Base-by-base conservation (phyloP, 2,329 filamentous ascomycete genomes). In the Colletotrichum plurivorum region DNA sequence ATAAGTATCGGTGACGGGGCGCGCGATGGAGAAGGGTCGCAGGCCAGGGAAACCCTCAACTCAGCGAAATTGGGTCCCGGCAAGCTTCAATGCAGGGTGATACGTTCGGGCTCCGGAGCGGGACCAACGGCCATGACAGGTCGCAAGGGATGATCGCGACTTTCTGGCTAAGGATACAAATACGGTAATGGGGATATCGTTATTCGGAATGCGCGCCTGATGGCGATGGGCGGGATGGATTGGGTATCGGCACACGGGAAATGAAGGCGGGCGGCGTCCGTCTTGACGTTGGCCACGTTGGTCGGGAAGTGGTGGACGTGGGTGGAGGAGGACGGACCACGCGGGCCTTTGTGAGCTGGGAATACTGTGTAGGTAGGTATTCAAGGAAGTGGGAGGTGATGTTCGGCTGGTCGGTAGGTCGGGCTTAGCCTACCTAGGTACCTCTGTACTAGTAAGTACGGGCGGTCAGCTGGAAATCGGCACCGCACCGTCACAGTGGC, bases 81-180 rank as follows among this genome's bases (percentile, higher is more conserved):
- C 55, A 60, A 67, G 62, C 67, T 69, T 67, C 56, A 69, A 61
- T 67, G 67, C 63, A 66, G 56, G 62, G 49, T 46, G 20, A 31
- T 45, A 48, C 22, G 49, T 67, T 69, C 62, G 62, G 67, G 51
- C 22, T 31, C 67, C 54, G 67, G 31, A 36, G 27, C 52, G 36
- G 31, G 45, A 45, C 49, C 67, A 56, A 60, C 20, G 67, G 67
- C 67, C 67, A 69, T 69, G 67, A 67, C 67, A 69, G 25, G 67
- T 51, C 31, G 63, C 45, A 16, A 20, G 16, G 31, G 31, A 36
- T 22, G 45, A 25, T 45, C 51, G 63, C 62, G 36, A 46, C n/a
- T n/a, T 39, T 55, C 15, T 39, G 56, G 61, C 56, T 69, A 69
- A 61, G 45, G 18, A 69, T 69, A 67, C 62, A 65, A 51, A 36